Evolutionary conservation across 2,329 filamentous ascomycete genomes (phyloP).

Genomic region (Venturia aucupariae): DNA sequence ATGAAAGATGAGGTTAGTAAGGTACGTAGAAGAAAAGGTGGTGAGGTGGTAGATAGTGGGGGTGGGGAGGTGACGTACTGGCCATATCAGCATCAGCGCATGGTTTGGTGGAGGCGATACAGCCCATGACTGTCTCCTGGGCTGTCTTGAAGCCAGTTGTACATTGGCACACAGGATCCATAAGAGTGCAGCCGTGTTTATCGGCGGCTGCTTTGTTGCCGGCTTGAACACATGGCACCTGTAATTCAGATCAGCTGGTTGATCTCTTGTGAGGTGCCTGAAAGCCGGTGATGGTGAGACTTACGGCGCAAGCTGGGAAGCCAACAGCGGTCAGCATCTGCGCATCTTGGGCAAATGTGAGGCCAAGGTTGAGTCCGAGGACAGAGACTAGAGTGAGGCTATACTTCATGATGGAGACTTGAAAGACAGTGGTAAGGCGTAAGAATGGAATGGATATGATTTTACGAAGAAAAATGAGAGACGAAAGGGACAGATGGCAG

Average conservation of each 20-base stretch:
- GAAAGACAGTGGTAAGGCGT: neutral
- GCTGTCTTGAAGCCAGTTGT: neutral
- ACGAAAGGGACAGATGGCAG: neutral
- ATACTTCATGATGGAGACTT: neutral
- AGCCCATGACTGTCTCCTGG: neutral
- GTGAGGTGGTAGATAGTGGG: neutral
- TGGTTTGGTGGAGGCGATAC: neutral
- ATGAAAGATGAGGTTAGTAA: neutral
- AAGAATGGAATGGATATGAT: too few relatives aligned
- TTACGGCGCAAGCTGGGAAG: constrained; percentile 3
- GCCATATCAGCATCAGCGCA: neutral
- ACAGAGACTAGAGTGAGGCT: neutral
- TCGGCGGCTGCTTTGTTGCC: neutral
- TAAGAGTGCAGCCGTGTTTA: neutral
- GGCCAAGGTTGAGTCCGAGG: neutral
- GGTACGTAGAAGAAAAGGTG: neutral
- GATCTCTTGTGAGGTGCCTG: too few relatives aligned
- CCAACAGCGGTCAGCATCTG: neutral
- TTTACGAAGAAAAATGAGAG: neutral
- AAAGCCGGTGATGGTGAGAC: neutral
- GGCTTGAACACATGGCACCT: neutral
- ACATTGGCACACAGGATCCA: neutral
- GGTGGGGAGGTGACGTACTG: neutral
- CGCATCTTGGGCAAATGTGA: neutral
- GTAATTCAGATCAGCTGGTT: neutral